Base-by-base conservation (phyloP, 2,329 filamentous ascomycete genomes). In the Penicillium thymicola region DNA sequence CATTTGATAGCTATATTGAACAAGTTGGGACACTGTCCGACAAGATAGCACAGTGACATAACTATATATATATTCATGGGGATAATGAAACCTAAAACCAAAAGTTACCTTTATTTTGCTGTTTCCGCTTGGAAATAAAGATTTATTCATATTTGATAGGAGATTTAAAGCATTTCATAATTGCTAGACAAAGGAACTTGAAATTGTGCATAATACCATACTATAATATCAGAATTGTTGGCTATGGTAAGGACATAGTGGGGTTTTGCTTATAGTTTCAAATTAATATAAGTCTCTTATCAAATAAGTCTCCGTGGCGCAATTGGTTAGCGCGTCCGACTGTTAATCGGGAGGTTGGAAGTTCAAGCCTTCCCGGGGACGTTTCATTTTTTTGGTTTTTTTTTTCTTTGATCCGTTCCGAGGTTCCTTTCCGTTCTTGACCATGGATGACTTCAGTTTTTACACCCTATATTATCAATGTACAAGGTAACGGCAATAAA, bases 331-430 rank as follows among this genome's bases (percentile, higher is more conserved):
- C 25, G 25, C 25, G 67, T 70, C 66, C 65, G 67, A 68, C 67
- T 69, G 67, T 70, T 69, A 70, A 68, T 68, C 64, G 62, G 62
- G 68, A 73, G 68, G 69, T 71, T 71, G 70, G 70, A 72, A 72
- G 70, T 73, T 73, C 70, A 67, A 73, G 70, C 70, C 70, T 72
- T 73, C 69, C 69, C 71, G 66, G 70, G 71, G 69, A 72, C 70
- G 70, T 27, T 52, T 41, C 1, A 46, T 61, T 61, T 61, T 55
- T 14, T 0, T n/a, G n/a, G n/a, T 11, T n/a, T 2, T 37, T 37
- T 38, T 45, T 18, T 37, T n/a, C n/a, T 37, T n/a, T 8, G 36
- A 4, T 18, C 5, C n/a, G 7, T 36, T n/a, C 8, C 1, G 34
- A 30, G 32, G 7, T 5, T n/a, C 34, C 34, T 8, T 14, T 13